These are phyloP conservation scores for Calonectria ilicicola DNA, from an alignment of 2,329 filamentous ascomycete species.

Conservation along the genomic window DNA sequence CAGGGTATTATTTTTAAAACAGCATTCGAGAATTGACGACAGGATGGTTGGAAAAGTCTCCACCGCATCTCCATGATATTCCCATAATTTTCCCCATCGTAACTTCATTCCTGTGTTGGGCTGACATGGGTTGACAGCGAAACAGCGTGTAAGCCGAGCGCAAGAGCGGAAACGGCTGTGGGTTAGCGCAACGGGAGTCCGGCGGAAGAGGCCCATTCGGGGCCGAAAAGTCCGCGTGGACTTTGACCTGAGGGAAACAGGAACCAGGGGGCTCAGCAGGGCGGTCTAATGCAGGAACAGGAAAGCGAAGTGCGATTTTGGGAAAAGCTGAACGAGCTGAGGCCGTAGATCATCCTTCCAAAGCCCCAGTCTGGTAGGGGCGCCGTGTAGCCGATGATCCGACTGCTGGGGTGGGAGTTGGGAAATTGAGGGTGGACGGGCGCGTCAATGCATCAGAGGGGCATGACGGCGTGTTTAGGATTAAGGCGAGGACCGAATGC, in stretches of 20 bases:
- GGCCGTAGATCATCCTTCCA: conserved; percentile 5
- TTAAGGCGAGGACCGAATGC: conserved; percentile 3
- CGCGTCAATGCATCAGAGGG: neutral
- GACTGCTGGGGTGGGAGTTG: neutral
- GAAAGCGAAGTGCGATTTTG: neutral
- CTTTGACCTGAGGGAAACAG: conserved; percentile 5
- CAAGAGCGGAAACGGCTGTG: neutral
- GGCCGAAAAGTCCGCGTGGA: neutral
- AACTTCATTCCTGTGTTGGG: neutral
- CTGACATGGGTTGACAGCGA: neutral
- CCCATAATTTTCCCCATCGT: neutral
- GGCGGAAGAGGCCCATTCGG: neutral
- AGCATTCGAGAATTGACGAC: neutral
- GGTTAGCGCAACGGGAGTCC: neutral
- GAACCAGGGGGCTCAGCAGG: neutral
- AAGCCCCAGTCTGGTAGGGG: neutral
- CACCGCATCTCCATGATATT: conserved; percentile 1
- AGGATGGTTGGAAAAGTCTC: neutral
- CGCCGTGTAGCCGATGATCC: conserved; percentile 16
- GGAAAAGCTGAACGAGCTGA: neutral
- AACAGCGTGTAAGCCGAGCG: neutral
- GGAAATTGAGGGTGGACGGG: conserved; percentile 2
- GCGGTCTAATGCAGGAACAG: conserved; percentile 11
- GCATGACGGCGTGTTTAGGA: conserved; percentile 4
- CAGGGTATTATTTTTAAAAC: conserved; percentile 10